Percentiles rank a stretch among this genome's conserved stretches.
Evolutionary conservation across 352 stramenopile genomes (phyloP).

Genomic region (Phytophthora citricola): DNA sequence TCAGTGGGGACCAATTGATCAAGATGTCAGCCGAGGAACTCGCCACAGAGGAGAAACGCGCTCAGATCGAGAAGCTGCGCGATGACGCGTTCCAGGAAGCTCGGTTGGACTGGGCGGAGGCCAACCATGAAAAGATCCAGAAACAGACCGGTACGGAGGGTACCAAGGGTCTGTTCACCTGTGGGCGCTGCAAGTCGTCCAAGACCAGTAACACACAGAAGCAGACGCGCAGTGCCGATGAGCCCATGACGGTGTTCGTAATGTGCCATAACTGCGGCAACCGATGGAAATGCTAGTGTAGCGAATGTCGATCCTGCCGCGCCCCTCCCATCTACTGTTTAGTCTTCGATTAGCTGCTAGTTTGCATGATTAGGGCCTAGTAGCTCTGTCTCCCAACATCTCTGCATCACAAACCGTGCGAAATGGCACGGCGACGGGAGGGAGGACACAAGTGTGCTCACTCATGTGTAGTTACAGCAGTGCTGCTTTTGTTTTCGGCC

Average conservation of each 20-base stretch:
- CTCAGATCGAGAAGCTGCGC: slow-evolving; percentile 83
- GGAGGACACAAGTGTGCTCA: slow-evolving; percentile 1
- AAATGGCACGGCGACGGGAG: slow-evolving; percentile 11
- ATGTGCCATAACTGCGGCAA: slow-evolving; percentile 97
- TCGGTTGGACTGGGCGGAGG: slow-evolving; percentile 89
- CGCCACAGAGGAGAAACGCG: slow-evolving; percentile 86
- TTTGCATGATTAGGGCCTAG: slow-evolving; percentile 20
- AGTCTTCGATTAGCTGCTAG: slow-evolving; percentile 27
- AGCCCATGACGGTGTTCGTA: slow-evolving; percentile 98
- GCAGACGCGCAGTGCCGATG: slow-evolving; percentile 97
- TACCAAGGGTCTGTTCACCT: slow-evolving; percentile 89
- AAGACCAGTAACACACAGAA: slow-evolving; percentile 98
- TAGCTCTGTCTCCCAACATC: slow-evolving; percentile 20
- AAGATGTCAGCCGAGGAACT: slow-evolving; percentile 89
- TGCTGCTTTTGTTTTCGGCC: slow-evolving; percentile 1
- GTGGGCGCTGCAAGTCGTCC: slow-evolving; percentile 94
- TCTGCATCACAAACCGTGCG: slow-evolving; percentile 23
- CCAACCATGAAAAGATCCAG: slow-evolving; percentile 93
- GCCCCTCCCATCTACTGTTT: slow-evolving; percentile 9
- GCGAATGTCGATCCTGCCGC: slow-evolving; percentile 29
- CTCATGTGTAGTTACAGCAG: background rate
- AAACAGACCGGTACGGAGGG: slow-evolving; percentile 84
- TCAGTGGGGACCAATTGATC: slow-evolving; percentile 79
- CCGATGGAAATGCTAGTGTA: slow-evolving; percentile 92
- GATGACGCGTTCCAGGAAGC: slow-evolving; percentile 88